Evolutionary conservation across 2,329 filamentous ascomycete genomes (phyloP).

Genomic region (Alternaria hordeiaustralica): DNA sequence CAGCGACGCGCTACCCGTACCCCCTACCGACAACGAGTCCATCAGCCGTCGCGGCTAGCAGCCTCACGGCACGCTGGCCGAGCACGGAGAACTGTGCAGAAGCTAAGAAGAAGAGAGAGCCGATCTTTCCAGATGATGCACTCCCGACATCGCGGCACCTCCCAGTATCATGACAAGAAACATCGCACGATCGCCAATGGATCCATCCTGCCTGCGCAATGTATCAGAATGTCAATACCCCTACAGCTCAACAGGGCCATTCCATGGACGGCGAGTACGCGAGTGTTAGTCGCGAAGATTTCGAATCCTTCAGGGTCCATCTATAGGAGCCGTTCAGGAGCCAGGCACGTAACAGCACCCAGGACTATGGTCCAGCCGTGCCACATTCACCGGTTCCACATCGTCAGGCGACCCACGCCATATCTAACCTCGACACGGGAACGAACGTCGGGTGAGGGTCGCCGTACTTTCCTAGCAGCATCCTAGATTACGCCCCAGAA

Average conservation of each 20-base stretch:
- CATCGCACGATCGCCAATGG: not conserved
- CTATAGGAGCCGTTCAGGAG: not conserved
- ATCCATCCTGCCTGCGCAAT: not conserved
- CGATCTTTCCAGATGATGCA: not conserved
- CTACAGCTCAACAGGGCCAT: not conserved
- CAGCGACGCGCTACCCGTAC: conserved; percentile 1
- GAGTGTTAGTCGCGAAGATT: not conserved
- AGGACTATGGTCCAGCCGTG: conserved; percentile 4
- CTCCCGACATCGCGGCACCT: not conserved
- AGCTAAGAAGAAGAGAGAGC: not conserved
- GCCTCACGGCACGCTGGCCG: not conserved
- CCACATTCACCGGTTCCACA: conserved; percentile 1
- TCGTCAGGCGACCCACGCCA: conserved; percentile 6
- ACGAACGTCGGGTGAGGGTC: conserved; percentile 3
- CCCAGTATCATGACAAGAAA: not conserved
- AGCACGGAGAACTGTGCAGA: not conserved
- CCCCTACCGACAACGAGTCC: conserved; percentile 5
- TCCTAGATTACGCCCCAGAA: conserved; percentile 4
- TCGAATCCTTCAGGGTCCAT: not conserved
- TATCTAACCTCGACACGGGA: conserved; percentile 4
- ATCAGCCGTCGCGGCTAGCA: not conserved
- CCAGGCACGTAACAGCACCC: not conserved
- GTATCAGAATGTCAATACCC: not conserved
- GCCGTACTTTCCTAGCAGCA: conserved; percentile 5
- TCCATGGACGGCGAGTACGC: not conserved